Percentiles rank a stretch among this genome's conserved stretches.
These are phyloP conservation scores for Pseudogymnoascus sp. DNA, from an alignment of 2,329 filamentous ascomycete species.

Conservation along the genomic window DNA sequence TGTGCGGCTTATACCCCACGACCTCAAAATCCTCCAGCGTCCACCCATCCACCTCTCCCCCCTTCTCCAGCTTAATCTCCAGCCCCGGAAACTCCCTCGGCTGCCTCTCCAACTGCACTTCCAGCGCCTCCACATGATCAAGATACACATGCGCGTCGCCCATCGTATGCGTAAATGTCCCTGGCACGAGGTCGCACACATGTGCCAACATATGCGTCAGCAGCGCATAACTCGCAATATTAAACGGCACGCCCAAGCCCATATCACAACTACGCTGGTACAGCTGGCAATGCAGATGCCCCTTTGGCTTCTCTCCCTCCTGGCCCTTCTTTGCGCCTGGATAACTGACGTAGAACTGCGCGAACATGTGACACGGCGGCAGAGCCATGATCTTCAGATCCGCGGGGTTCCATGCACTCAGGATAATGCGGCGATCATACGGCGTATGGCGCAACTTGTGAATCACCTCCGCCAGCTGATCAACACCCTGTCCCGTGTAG, in stretches of 20 bases:
- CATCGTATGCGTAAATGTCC: conserved; percentile 89
- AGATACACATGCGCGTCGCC: conserved; percentile 95
- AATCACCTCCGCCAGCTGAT: conserved; percentile 88
- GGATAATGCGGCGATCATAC: conserved; percentile 82
- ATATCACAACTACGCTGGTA: conserved; percentile 96
- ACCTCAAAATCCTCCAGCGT: conserved; percentile 80
- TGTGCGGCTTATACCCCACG: conserved; percentile 83
- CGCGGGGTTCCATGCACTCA: conserved; percentile 88
- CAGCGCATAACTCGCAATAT: conserved; percentile 90
- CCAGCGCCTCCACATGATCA: conserved; percentile 84
- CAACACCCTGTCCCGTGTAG: conserved; percentile 82
- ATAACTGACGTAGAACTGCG: conserved; percentile 60
- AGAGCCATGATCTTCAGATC: conserved; percentile 84
- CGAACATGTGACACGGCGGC: conserved; percentile 95
- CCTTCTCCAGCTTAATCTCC: conserved; percentile 60
- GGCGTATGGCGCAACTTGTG: conserved; percentile 76
- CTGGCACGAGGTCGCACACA: conserved; percentile 75
- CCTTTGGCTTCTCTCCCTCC: conserved; percentile 42
- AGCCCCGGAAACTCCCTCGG: conserved; percentile 75
- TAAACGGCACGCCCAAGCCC: conserved; percentile 95
- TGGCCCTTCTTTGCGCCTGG: conserved; percentile 24
- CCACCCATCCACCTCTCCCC: conserved; percentile 84
- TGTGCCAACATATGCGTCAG: conserved; percentile 93
- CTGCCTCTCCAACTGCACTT: conserved; percentile 70
- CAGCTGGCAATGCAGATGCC: conserved; percentile 75